Evolutionary conservation across 257 asterid genomes (phyloP).

Genomic region (Primulina eburnea): DNA sequence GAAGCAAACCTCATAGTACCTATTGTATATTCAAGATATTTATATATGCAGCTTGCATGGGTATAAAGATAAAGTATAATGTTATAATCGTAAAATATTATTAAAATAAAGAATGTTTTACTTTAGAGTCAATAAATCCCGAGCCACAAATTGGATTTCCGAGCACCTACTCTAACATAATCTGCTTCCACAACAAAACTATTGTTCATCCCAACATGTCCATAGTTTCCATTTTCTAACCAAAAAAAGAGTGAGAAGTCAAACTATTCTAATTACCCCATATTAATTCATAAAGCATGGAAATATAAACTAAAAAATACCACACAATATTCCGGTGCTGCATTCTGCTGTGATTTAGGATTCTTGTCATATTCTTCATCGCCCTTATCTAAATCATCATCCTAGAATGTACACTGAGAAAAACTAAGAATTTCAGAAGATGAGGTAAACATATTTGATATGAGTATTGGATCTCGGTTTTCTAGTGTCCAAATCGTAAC

Average conservation of each 20-base stretch:
- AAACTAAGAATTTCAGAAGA: conserved; percentile 7
- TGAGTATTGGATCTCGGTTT: too few species aligned
- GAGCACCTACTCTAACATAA: too few species aligned
- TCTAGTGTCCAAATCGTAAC: too few species aligned
- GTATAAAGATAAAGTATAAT: too few species aligned
- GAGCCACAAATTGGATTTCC: too few species aligned
- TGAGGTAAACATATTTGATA: background rate
- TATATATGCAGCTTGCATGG: too few species aligned
- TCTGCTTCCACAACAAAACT: background rate
- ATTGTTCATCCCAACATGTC: background rate
- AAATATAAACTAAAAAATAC: too few species aligned
- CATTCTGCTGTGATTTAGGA: conserved; percentile 28
- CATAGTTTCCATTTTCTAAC: background rate
- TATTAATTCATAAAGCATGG: background rate
- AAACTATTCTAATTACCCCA: background rate
- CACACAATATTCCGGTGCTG: conserved; percentile 37
- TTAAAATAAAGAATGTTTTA: too few species aligned
- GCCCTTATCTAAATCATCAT: conserved; percentile 38
- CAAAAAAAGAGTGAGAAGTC: background rate
- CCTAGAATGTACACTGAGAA: conserved; percentile 24
- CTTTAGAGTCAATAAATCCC: too few species aligned
- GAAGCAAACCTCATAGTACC: too few species aligned
- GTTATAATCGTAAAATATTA: too few species aligned
- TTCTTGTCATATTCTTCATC: background rate
- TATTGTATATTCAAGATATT: too few species aligned